Base-by-base conservation (phyloP, 768 basidiomycete species). In the Dioszegia hungarica region DNA sequence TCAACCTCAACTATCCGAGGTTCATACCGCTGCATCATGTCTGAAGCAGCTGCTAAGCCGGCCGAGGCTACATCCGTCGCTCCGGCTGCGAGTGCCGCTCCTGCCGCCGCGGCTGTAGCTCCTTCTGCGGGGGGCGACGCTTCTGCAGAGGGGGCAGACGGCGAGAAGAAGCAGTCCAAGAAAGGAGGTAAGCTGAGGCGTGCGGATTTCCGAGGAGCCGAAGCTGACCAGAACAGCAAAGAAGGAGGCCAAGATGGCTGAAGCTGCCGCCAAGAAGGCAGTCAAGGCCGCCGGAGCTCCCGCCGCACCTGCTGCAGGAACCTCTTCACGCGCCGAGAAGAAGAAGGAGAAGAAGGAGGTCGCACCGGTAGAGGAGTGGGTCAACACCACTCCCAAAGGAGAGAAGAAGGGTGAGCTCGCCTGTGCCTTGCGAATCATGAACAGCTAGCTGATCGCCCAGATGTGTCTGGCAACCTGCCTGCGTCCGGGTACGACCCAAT, bases 401-500 rank as follows among this genome's bases (percentile, higher is more conserved):
- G 82, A 94, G 72, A 98, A 97, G 82, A 98, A 98, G 79, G 91
- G 93, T 89, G 44, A 59, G 79, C 70, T 10, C 3, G 2, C 11
- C 11, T 4, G 14, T 2, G 17, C 24, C 17, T 5, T 24, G 15
- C 19, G 10, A 22, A 5, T 31, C 10, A 33, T 27, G 19, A 19
- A 25, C n/a, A 24, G 15, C 2, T 22, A 34, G n/a, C 28, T 55
- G 45, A 38, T 24, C 3, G 17, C 17, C 3, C 59, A 94, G 94
- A 97, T 77, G 79, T 95, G 54, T 82, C 88, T 1, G 80, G 85
- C 58, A 86, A 90, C 2, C 94, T 99, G 88, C 83, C 88, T 15
- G 43, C 64, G 1, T 80, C 82, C n/a, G 89, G 88, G 3, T 99
- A 98, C 78, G 92, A 98, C 75, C 94, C 95, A 8, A 86, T 89